A percentile compares a stretch with the other conserved stretches of the same genome.
phyloP scores from a whole-genome alignment of 768 basidiomycete genomes.

The Suillus subalutaceus region DNA sequence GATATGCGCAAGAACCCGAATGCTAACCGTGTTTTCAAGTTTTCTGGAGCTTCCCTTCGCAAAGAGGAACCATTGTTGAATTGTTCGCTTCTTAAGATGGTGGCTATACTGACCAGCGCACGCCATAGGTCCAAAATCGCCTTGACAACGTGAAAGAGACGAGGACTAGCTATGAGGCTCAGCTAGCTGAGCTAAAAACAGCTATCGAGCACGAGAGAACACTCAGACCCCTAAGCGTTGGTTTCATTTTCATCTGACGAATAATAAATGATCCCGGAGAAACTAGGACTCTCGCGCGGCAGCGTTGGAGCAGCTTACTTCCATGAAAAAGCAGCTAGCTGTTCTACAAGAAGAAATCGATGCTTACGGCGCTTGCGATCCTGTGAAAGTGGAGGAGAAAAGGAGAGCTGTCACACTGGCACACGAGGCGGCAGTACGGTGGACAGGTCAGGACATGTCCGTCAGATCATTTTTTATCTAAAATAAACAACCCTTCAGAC shows the following conservation, averaged over 20 bases:
- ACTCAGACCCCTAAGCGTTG: constrained; percentile 60
- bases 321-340: constrained; percentile 50
- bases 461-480: neutral
- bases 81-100: constrained; percentile 11
- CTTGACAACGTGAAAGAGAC: constrained; percentile 53
- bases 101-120: neutral
- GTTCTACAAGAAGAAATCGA: constrained; percentile 68
- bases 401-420: constrained; percentile 72
- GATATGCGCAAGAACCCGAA: constrained; percentile 11
- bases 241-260: constrained; percentile 17
- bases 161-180: constrained; percentile 42
- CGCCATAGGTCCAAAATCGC: constrained; percentile 56
- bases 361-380: constrained; percentile 85
- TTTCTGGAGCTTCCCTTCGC: constrained; percentile 96
- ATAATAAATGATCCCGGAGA: constrained; percentile 2
- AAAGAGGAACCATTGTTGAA: constrained; percentile 73
- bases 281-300: constrained; percentile 58
- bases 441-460: constrained; percentile 71
- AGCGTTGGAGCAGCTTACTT: constrained; percentile 51
- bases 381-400: constrained; percentile 77
- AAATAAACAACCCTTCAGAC: constrained; percentile 43
- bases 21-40: constrained; percentile 46
- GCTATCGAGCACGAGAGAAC: constrained; percentile 54
- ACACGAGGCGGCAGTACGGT: constrained; percentile 81
- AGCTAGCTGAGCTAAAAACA: constrained; percentile 51